phyloP scores from a whole-genome alignment of 2,329 filamentous ascomycete genomes.

The Claviceps africana region DNA sequence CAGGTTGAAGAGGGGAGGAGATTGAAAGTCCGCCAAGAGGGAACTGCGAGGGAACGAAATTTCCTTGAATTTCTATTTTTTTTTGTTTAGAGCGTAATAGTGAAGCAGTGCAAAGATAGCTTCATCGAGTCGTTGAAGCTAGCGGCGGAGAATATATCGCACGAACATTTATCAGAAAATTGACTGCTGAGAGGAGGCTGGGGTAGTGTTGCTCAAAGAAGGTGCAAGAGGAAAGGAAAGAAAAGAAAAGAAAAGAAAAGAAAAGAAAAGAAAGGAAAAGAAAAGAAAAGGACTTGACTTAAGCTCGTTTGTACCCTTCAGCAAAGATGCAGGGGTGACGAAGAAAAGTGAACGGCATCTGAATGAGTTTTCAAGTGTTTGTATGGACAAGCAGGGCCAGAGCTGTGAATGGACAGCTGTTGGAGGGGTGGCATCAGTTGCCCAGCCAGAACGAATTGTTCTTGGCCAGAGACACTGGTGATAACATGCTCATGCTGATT shows the following conservation, averaged over 20 bases:
- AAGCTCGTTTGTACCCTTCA: neutral
- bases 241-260: neutral
- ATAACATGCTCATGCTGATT: neutral
- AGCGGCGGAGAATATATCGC: neutral
- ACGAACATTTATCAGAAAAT: neutral
- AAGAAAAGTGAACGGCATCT: neutral
- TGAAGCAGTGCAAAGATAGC: neutral
- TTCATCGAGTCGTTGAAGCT: neutral
- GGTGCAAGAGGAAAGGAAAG: no score
- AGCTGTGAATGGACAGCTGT: conserved; percentile 1
- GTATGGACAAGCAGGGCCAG: neutral
- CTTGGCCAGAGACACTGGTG: neutral
- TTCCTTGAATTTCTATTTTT: neutral
- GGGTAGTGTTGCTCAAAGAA: neutral
- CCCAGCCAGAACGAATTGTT: neutral
- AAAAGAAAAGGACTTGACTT: neutral
- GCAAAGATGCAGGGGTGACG: conserved; percentile 3
- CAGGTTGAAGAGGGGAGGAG: neutral
- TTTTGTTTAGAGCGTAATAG: neutral
- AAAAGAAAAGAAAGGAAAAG: neutral
- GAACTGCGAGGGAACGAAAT: no score
- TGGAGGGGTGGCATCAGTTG: neutral
- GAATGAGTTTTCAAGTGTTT: neutral
- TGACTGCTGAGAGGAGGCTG: neutral
- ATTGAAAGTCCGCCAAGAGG: no score